Conservation (phyloP, 2,329 filamentous ascomycete species). For the Shiraia bambusicola region DNA sequence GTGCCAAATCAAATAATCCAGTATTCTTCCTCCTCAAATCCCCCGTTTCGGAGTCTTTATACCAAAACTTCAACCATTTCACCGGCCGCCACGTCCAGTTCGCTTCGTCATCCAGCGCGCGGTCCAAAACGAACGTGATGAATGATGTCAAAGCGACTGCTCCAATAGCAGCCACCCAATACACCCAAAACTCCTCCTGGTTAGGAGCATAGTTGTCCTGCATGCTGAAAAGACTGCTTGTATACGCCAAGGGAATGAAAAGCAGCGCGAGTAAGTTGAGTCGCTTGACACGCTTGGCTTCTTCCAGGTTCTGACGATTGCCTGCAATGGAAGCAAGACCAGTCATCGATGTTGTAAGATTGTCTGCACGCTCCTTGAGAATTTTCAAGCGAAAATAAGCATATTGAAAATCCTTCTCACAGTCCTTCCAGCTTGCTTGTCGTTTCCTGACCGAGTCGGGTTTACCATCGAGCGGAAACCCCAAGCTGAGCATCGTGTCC, state of each 20-base stretch:
- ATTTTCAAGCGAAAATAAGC: constrained; percentile 36
- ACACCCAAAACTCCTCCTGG: constrained; percentile 26
- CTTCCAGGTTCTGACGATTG: constrained; percentile 38
- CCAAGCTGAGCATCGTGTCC: constrained; percentile 33
- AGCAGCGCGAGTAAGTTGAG: constrained; percentile 36
- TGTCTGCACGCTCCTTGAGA: constrained; percentile 37
- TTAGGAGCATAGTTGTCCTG: constrained; percentile 34
- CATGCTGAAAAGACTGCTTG: constrained; percentile 38
- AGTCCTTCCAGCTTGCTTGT: constrained; percentile 25
- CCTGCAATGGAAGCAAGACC: constrained; percentile 38
- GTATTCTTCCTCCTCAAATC: constrained; percentile 12
- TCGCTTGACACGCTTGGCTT: constrained; percentile 39
- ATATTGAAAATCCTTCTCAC: constrained; percentile 37
- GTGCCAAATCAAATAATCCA: constrained; percentile 11
- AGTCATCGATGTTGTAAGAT: constrained; percentile 38
- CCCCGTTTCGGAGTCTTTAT: background rate
- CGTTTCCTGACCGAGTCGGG: background rate
- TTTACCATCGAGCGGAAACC: constrained; percentile 21
- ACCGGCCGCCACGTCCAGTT: constrained; percentile 23
- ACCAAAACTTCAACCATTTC: constrained; percentile 18
- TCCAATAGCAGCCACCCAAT: constrained; percentile 28
- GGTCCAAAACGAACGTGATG: constrained; percentile 29
- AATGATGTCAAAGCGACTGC: constrained; percentile 27
- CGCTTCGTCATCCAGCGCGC: constrained; percentile 31
- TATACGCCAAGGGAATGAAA: constrained; percentile 40